These are phyloP conservation scores for Straminergon stramineum DNA, from an alignment of 225 moss, liverwort and hornwort species.

Conservation along the genomic window DNA sequence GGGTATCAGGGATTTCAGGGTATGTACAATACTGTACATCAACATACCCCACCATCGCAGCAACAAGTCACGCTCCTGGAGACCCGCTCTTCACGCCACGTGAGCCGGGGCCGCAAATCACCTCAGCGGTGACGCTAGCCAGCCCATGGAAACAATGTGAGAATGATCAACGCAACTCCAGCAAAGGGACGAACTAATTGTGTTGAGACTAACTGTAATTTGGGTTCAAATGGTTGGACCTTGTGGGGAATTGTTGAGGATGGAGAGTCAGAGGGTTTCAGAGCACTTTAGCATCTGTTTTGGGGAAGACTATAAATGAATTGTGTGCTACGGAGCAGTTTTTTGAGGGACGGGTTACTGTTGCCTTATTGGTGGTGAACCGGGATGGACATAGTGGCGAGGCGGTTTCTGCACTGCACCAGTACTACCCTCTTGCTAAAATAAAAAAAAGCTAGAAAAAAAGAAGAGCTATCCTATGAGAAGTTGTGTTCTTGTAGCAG, in stretches of 20 bases:
- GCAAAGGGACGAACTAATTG: background rate
- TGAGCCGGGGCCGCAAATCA: background rate
- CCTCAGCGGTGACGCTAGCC: background rate
- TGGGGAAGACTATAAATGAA: too few species aligned
- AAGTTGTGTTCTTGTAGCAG: background rate
- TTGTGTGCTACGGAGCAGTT: background rate
- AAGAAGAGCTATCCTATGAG: background rate
- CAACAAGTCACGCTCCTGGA: background rate
- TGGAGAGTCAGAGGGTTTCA: background rate
- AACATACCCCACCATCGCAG: background rate
- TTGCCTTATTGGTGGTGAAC: background rate
- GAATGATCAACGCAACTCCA: background rate
- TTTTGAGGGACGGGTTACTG: background rate
- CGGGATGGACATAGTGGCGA: background rate
- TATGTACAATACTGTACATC: background rate
- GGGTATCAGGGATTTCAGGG: background rate
- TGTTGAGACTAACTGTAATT: too few species aligned
- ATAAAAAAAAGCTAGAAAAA: background rate
- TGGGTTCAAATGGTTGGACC: too few species aligned
- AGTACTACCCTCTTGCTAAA: background rate
- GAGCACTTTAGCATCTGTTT: background rate
- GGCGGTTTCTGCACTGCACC: too few species aligned
- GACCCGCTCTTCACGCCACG: constrained; percentile 4
- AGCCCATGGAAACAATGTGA: background rate
- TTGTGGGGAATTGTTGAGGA: background rate